phyloP scores from a whole-genome alignment of 2,329 filamentous ascomycete species.

The Parastagonospora nodorum region DNA sequence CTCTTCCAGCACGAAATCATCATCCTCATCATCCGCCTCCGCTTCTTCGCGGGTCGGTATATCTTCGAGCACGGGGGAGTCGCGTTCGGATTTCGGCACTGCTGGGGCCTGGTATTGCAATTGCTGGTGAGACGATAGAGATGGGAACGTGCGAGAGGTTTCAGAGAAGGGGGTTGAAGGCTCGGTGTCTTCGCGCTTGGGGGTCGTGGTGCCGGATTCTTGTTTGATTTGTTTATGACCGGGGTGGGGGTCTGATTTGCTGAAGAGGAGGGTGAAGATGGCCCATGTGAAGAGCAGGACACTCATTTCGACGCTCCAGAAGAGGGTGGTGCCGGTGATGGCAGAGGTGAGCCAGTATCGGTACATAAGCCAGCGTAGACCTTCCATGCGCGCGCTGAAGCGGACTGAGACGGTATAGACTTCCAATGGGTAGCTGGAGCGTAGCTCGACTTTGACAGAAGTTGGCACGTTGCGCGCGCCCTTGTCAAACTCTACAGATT shows the following conservation, averaged over 20 bases:
- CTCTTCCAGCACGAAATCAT: conserved; percentile 49
- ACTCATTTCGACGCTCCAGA: conserved; percentile 77
- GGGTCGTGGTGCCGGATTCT: conserved; percentile 13
- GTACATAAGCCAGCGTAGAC: conserved; percentile 79
- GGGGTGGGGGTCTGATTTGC: background rate
- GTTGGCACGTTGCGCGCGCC: conserved; percentile 60
- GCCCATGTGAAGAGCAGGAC: conserved; percentile 71
- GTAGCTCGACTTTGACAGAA: conserved; percentile 67
- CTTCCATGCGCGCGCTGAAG: conserved; percentile 75
- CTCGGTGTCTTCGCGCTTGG: conserved; percentile 22
- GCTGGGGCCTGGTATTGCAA: conserved; percentile 40
- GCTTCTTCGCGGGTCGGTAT: conserved; percentile 25
- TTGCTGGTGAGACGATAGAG: conserved; percentile 50
- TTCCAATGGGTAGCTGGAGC: conserved; percentile 72
- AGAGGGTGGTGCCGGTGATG: conserved; percentile 68
- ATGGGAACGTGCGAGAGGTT: conserved; percentile 56
- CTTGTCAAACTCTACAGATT: conserved; percentile 68
- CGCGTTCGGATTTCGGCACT: conserved; percentile 1
- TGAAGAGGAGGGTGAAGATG: conserved; percentile 53
- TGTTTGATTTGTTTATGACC: conserved; percentile 7
- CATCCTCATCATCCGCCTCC: conserved; percentile 53
- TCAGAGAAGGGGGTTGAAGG: conserved; percentile 48
- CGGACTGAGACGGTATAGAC: conserved; percentile 73
- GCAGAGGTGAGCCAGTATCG: conserved; percentile 75
- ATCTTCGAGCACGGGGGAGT: conserved; percentile 1